A percentile compares a stretch with the other conserved stretches of the same genome.
phyloP scores from a whole-genome alignment of 1,284 basidiomycete species.

The Malassezia nana region DNA sequence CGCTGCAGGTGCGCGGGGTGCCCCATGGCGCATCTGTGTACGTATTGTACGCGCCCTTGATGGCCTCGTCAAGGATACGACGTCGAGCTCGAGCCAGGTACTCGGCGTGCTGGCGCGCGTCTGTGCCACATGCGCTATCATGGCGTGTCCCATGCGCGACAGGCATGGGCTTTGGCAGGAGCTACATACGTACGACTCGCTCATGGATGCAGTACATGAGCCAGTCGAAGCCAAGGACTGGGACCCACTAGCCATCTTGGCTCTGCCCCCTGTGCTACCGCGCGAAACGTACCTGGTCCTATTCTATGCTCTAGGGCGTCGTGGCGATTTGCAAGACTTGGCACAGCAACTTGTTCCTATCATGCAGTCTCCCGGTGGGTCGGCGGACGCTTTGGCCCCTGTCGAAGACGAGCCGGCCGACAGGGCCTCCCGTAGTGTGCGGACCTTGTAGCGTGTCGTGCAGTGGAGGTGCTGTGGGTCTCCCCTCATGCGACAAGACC shows the following conservation, averaged over 20 bases:
- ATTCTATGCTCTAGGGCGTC: background rate
- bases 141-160: background rate
- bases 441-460: slow-evolving; percentile 5
- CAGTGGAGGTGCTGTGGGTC: background rate
- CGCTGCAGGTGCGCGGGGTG: slow-evolving; percentile 6
- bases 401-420: slow-evolving; percentile 4
- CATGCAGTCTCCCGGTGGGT: no score
- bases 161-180: background rate
- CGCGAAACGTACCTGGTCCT: background rate
- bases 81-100: background rate
- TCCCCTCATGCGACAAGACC: slow-evolving; percentile 17
- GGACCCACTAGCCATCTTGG: background rate
- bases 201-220: background rate
- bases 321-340: slow-evolving; percentile 1
- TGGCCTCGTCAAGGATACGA: background rate
- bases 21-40: background rate
- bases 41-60: background rate
- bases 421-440: slow-evolving; percentile 5
- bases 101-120: background rate
- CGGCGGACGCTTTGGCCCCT: background rate
- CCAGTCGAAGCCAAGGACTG: background rate
- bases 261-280: background rate
- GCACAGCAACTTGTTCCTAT: background rate
- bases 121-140: background rate
- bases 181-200: background rate